These are phyloP conservation scores for Escovopsis sp. DNA, from an alignment of 2,329 filamentous ascomycete genomes.

Conservation along the genomic window DNA sequence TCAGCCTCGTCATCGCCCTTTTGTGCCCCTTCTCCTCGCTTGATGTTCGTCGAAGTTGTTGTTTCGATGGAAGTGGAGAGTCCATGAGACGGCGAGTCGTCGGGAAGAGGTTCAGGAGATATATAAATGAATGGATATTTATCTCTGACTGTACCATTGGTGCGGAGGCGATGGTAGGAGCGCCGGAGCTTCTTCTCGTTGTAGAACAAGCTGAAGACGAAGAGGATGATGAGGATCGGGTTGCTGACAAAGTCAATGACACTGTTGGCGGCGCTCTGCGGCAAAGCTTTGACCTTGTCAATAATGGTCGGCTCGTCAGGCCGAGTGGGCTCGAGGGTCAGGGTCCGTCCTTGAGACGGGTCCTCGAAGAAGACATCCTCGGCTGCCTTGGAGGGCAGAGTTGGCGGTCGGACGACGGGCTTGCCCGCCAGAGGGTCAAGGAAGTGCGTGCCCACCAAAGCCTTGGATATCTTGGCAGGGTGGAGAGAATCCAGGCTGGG, in stretches of 20 bases:
- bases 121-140: slow-evolving; percentile 1
- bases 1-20: background rate
- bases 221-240: slow-evolving; percentile 33
- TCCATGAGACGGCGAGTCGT: background rate
- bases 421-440: slow-evolving; percentile 28
- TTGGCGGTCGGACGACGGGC: slow-evolving; percentile 21
- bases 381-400: slow-evolving; percentile 21
- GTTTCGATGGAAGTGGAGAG: background rate
- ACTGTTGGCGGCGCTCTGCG: slow-evolving; percentile 33
- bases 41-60: background rate
- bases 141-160: slow-evolving; percentile 16
- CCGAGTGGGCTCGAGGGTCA: no score
- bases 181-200: slow-evolving; percentile 31
- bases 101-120: no score
- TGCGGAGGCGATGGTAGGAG: slow-evolving; percentile 21
- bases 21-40: background rate
- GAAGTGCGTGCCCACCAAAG: slow-evolving; percentile 57
- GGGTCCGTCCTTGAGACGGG: background rate
- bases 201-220: slow-evolving; percentile 27
- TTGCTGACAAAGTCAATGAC: slow-evolving; percentile 42
- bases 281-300: slow-evolving; percentile 35
- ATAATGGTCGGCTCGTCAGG: slow-evolving; percentile 29
- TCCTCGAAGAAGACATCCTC: slow-evolving; percentile 13
- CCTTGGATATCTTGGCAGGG: slow-evolving; percentile 38
- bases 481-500: slow-evolving; percentile 25